A percentile compares a stretch with the other conserved stretches of the same genome.
Evolutionary conservation across 257 asterid genomes (phyloP).

Genomic region (Ligustrum vulgare): DNA sequence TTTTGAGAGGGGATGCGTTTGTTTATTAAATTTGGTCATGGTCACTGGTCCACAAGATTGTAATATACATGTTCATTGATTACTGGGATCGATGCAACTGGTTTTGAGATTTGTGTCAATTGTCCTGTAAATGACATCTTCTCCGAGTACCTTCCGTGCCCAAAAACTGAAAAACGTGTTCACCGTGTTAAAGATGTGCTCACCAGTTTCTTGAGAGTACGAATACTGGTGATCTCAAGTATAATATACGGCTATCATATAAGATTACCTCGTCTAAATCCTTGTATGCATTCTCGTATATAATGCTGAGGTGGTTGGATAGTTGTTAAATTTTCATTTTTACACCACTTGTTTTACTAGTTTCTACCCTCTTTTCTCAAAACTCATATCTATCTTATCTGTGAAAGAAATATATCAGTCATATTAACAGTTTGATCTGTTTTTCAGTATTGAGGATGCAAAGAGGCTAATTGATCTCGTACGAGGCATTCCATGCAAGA

Average conservation of each 20-base stretch:
- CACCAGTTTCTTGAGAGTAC: neutral
- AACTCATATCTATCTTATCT: neutral
- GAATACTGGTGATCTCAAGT: too few relatives aligned
- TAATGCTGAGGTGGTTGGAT: neutral
- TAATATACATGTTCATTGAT: neutral
- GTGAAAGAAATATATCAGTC: neutral
- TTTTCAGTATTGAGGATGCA: conserved; percentile 76
- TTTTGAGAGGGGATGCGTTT: too few relatives aligned
- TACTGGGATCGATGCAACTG: neutral
- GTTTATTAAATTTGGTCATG: too few relatives aligned
- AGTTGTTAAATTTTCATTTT: neutral
- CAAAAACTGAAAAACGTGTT: too few relatives aligned
- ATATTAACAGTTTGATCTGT: neutral
- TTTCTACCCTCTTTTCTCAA: neutral
- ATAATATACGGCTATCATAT: neutral
- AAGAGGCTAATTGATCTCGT: conserved; percentile 70
- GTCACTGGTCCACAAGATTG: neutral
- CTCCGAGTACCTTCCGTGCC: neutral
- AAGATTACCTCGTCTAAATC: neutral
- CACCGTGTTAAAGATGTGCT: too few relatives aligned
- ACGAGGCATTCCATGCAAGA: conserved; percentile 94
- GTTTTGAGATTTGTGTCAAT: neutral
- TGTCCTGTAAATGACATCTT: neutral
- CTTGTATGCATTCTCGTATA: neutral
- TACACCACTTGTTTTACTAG: neutral